Conservation (phyloP, 176 grass and related monocot species). For the Musa schizocarpa region DNA sequence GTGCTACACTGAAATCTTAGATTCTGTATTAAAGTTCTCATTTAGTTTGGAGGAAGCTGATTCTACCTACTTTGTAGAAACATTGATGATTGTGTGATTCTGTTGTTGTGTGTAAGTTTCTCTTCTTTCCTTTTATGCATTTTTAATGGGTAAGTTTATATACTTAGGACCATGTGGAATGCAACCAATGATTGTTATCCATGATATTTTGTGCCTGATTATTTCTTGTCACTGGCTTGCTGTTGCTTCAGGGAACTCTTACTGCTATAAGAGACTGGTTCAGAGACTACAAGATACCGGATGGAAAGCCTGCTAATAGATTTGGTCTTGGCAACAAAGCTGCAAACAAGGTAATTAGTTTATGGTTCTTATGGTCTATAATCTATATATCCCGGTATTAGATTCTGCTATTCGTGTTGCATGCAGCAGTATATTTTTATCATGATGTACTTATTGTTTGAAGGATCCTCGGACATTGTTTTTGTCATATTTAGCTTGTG, state of each 20-base stretch:
- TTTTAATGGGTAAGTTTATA: background rate
- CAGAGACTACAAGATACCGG: too few species aligned
- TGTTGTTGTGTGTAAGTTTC: background rate
- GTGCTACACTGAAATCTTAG: background rate
- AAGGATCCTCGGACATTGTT: too few species aligned
- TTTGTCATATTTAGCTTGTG: too few species aligned
- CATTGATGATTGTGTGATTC: too few species aligned
- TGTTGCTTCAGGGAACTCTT: constrained; percentile 61
- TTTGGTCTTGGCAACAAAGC: too few species aligned
- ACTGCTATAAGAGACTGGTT: constrained; percentile 92
- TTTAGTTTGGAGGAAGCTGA: background rate
- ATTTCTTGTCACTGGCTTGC: background rate
- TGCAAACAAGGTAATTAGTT: too few species aligned
- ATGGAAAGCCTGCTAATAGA: too few species aligned
- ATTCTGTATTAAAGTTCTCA: background rate
- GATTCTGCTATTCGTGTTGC: too few species aligned
- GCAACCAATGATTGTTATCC: background rate
- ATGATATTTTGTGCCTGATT: background rate
- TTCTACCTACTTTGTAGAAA: background rate
- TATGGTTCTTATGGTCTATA: too few species aligned
- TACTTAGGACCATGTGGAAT: background rate
- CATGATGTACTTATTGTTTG: too few species aligned
- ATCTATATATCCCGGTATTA: too few species aligned
- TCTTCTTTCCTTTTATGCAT: background rate
- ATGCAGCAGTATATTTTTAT: too few species aligned